These are phyloP conservation scores for Chlamydomonas incerta DNA, from an alignment of 139 green algal species.

Conservation along the genomic window DNA sequence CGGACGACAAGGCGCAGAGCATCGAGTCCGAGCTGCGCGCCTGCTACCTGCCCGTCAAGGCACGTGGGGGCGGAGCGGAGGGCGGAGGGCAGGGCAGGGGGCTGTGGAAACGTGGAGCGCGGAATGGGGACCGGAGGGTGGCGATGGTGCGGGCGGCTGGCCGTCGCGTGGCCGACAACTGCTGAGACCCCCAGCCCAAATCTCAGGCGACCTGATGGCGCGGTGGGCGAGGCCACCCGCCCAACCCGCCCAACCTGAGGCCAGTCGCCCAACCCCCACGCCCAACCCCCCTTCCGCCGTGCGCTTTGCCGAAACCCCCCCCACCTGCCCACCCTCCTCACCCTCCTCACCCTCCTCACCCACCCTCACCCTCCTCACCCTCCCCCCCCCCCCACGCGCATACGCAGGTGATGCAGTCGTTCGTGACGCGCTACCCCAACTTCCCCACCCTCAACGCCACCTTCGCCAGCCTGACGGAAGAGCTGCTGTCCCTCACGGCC, in stretches of 20 bases:
- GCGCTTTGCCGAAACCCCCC: too few species aligned
- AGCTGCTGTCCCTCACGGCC: conserved; percentile 19
- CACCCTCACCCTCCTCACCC: background rate
- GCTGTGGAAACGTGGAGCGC: background rate
- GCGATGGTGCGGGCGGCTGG: too few species aligned
- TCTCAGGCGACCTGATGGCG: too few species aligned
- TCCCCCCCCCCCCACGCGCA: background rate
- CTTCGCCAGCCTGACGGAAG: conserved; percentile 15
- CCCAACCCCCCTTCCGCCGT: too few species aligned
- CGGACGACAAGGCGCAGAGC: conserved; percentile 25
- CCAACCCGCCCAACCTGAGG: too few species aligned
- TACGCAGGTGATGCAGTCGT: conserved; percentile 32
- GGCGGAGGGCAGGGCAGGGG: background rate
- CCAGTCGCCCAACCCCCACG: too few species aligned
- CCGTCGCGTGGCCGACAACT: too few species aligned
- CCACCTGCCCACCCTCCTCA: too few species aligned
- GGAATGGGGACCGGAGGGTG: too few species aligned
- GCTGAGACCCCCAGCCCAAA: too few species aligned
- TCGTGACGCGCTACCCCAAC: conserved; percentile 20
- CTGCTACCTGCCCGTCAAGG: conserved; percentile 25
- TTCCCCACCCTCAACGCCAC: conserved; percentile 25
- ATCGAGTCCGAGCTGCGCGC: conserved; percentile 32
- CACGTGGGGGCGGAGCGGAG: background rate
- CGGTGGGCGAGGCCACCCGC: too few species aligned
- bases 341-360: too few species aligned